Percentiles rank a stretch among this genome's conserved stretches.
Evolutionary conservation across 768 basidiomycete species (phyloP).

Genomic region (Boletus reticulatus): DNA sequence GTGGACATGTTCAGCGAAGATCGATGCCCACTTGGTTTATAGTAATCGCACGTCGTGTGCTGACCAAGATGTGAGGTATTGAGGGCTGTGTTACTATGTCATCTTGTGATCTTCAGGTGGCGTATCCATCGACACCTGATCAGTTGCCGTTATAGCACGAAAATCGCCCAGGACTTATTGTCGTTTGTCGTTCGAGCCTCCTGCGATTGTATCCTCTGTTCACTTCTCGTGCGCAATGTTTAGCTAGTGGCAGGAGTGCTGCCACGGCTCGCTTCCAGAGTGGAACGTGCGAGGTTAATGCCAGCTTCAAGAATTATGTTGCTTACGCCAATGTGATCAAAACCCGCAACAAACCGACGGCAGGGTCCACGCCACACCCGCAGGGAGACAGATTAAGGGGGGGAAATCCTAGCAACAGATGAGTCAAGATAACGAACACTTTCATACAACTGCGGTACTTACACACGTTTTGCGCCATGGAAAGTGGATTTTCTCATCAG

Average conservation of each 20-base stretch:
- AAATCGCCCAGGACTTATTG: neutral
- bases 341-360: no score
- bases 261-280: no score
- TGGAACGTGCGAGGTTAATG: no score
- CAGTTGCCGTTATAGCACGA: constrained; percentile 1
- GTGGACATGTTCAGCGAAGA: constrained; percentile 8
- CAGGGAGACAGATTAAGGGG: no score
- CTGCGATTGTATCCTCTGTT: neutral
- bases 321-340: no score
- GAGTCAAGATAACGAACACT: no score
- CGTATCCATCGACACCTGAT: neutral
- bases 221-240: neutral
- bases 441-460: no score
- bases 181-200: neutral
- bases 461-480: no score
- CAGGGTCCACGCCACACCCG: no score
- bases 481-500: neutral
- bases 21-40: neutral
- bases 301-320: no score
- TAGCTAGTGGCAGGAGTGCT: neutral
- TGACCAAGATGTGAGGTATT: constrained; percentile 3
- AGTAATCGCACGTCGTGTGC: neutral
- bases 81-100: neutral
- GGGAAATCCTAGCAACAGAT: no score
- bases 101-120: neutral